Percentiles rank a stretch among this genome's conserved stretches.
phyloP scores from a whole-genome alignment of 257 asterid genomes.

The Solanum acaule region DNA sequence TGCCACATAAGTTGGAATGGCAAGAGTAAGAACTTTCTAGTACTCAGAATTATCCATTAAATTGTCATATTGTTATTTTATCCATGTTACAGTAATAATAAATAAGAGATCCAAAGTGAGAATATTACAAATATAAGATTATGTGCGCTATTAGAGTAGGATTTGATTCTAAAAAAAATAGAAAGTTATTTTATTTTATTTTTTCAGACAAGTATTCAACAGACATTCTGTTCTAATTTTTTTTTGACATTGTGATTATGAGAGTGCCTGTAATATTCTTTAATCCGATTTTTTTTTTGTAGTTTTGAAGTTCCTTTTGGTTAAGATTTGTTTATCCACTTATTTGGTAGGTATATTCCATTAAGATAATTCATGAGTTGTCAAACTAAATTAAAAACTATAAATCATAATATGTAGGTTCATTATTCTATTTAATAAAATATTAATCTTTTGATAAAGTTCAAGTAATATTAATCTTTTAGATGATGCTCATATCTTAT shows the following conservation, averaged over 20 bases:
- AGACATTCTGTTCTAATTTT: neutral
- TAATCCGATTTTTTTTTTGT: neutral
- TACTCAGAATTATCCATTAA: neutral
- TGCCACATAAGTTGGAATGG: neutral
- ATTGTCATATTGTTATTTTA: neutral
- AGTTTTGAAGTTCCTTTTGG: neutral
- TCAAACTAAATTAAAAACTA: neutral
- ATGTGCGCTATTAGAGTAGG: neutral
- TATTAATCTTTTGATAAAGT: neutral
- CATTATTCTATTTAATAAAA: neutral
- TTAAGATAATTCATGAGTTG: neutral
- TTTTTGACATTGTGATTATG: neutral
- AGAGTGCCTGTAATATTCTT: neutral
- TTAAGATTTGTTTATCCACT: neutral
- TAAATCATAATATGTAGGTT: neutral
- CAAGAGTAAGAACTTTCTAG: neutral
- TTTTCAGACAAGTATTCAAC: neutral
- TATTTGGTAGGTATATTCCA: neutral
- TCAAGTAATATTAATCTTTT: neutral
- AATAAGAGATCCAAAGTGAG: neutral
- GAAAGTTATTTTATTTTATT: neutral
- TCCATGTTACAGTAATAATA: neutral
- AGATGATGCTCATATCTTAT: neutral
- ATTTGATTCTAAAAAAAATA: neutral
- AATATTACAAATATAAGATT: neutral